Percentiles rank a stretch among this genome's conserved stretches.
phyloP scores from a whole-genome alignment of 2,329 filamentous ascomycete species.

The Fusarium sp. region DNA sequence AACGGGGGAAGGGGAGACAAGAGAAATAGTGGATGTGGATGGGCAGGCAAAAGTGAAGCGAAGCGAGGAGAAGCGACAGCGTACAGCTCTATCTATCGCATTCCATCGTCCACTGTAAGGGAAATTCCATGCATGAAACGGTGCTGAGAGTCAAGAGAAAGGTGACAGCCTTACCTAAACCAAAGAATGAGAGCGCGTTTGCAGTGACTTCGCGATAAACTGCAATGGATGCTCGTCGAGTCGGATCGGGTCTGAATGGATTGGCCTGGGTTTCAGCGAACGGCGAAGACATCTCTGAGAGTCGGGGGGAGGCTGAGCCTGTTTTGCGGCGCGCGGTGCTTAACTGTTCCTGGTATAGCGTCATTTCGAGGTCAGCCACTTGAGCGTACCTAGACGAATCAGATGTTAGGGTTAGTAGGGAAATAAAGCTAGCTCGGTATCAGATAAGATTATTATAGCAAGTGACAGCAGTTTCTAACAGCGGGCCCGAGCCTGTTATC shows the following conservation, averaged over 20 bases:
- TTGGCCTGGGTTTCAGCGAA: conserved; percentile 50
- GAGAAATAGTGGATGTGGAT: conserved; percentile 30
- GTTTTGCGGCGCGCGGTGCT: conserved; percentile 30
- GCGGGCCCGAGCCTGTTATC: neutral
- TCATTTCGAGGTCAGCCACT: conserved; percentile 34
- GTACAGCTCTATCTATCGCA: conserved; percentile 39
- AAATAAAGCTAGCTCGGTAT: neutral
- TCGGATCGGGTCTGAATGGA: conserved; percentile 30
- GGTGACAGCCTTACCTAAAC: conserved; percentile 48
- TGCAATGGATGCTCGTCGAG: conserved; percentile 47
- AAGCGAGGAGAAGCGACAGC: conserved; percentile 34
- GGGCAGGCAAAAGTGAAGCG: conserved; percentile 32
- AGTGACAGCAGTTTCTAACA: conserved; percentile 9
- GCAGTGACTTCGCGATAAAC: conserved; percentile 42
- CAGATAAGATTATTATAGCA: neutral
- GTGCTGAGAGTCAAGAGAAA: conserved; percentile 30
- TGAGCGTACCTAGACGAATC: conserved; percentile 41
- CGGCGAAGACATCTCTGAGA: conserved; percentile 46
- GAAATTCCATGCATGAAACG: conserved; percentile 5
- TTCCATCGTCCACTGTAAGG: conserved; percentile 18
- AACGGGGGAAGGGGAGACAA: conserved; percentile 24
- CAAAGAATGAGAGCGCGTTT: conserved; percentile 44
- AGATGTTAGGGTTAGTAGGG: conserved; percentile 15
- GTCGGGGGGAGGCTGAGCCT: conserved; percentile 42
- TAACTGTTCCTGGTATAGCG: conserved; percentile 49